These are phyloP conservation scores for Boletus rubescentipes DNA, from an alignment of 768 basidiomycete genomes.

Conservation along the genomic window DNA sequence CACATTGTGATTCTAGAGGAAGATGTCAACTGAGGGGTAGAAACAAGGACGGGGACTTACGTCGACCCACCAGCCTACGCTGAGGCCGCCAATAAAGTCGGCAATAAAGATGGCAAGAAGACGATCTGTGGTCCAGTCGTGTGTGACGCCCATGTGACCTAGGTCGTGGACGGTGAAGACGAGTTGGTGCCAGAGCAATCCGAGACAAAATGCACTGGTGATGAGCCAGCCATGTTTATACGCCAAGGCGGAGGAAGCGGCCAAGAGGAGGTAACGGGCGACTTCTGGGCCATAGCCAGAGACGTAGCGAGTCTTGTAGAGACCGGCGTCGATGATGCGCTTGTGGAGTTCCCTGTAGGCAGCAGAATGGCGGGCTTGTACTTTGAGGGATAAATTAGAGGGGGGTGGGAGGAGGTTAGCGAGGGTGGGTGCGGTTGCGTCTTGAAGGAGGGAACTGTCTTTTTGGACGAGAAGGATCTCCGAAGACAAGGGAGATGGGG, in stretches of 20 bases:
- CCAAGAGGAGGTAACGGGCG: conserved; percentile 72
- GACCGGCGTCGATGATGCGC: conserved; percentile 71
- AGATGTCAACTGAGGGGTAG: conserved; percentile 5
- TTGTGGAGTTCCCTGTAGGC: conserved; percentile 82
- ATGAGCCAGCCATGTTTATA: conserved; percentile 68
- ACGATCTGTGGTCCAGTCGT: conserved; percentile 80
- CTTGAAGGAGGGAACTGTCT: conserved; percentile 23
- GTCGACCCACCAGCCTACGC: conserved; percentile 97
- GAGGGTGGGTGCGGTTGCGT: conserved; percentile 40
- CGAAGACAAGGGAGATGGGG: conserved; percentile 38
- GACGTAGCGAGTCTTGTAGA: conserved; percentile 82
- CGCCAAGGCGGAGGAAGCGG: conserved; percentile 52
- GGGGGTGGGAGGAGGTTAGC: conserved; percentile 52
- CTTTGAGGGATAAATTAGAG: conserved; percentile 50
- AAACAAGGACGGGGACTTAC: conserved; percentile 51
- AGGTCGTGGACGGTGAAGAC: conserved; percentile 92
- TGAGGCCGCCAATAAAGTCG: conserved; percentile 88
- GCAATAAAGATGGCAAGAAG: conserved; percentile 77
- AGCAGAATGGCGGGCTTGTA: conserved; percentile 64
- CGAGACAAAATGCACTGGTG: conserved; percentile 76
- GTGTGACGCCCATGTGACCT: conserved; percentile 93
- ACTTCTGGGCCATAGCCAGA: conserved; percentile 90
- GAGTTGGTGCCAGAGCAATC: conserved; percentile 93
- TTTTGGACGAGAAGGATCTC: conserved; percentile 65
- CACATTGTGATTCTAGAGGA: conserved; percentile 81